Evolutionary conservation across 2,329 filamentous ascomycete species (phyloP).

Genomic region (Apiospora arundinis): DNA sequence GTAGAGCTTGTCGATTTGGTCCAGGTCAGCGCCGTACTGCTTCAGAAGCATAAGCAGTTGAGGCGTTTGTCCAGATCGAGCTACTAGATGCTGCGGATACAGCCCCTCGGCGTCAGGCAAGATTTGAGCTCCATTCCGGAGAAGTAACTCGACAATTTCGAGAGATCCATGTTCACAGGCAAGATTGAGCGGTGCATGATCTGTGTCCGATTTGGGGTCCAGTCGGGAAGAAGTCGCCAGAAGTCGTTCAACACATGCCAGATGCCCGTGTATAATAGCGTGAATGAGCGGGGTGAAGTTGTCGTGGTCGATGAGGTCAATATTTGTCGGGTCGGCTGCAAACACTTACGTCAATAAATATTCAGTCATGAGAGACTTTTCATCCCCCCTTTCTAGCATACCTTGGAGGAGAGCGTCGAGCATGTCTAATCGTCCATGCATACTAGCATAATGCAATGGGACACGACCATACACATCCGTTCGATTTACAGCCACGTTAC

Average conservation of each 20-base stretch:
- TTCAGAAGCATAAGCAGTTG: constrained; percentile 81
- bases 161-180: constrained; percentile 93
- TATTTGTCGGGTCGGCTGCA: constrained; percentile 72
- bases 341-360: constrained; percentile 26
- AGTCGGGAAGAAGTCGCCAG: constrained; percentile 82
- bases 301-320: constrained; percentile 91
- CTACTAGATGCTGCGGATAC: constrained; percentile 96
- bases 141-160: constrained; percentile 81
- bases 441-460: constrained; percentile 93
- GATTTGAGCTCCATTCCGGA: constrained; percentile 80
- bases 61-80: constrained; percentile 83
- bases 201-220: constrained; percentile 83
- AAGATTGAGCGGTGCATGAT: constrained; percentile 92
- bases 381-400: constrained; percentile 41
- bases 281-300: constrained; percentile 97
- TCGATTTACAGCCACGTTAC: constrained; percentile 76
- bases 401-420: constrained; percentile 74
- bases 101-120: constrained; percentile 95
- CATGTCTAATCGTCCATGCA: constrained; percentile 89
- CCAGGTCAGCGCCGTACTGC: constrained; percentile 84
- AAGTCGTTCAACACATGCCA: constrained; percentile 80
- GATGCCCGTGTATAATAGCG: constrained; percentile 86
- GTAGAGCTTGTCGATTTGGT: constrained; percentile 94
- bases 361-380: constrained; percentile 17
- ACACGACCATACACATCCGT: constrained; percentile 94